phyloP scores from a whole-genome alignment of 2,329 filamentous ascomycete genomes.

The Microsporum ferrugineum region DNA sequence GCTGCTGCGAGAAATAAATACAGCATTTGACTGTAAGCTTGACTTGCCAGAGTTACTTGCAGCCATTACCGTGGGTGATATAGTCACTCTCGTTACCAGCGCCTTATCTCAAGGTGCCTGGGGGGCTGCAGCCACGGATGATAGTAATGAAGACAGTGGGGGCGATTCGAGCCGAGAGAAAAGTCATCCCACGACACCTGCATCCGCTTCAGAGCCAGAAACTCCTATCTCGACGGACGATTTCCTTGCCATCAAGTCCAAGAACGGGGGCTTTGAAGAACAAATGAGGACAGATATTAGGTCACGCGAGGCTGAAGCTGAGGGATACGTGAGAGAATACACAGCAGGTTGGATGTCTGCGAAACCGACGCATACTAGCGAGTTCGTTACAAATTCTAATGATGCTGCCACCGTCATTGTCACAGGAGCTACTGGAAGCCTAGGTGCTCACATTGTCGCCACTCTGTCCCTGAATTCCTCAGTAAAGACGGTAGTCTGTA shows the following conservation, averaged over 20 bases:
- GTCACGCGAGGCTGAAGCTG: no score
- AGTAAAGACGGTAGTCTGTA: conserved; percentile 31
- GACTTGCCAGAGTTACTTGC: conserved; percentile 3
- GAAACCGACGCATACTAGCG: neutral
- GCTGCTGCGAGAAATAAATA: neutral
- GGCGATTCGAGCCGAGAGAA: neutral
- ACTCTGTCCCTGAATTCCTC: conserved; percentile 23
- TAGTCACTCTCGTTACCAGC: neutral
- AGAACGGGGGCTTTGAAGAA: no score
- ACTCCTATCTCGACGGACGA: no score
- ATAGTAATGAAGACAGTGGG: neutral
- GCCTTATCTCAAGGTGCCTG: neutral
- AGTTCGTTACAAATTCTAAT: neutral
- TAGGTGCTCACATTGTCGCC: conserved; percentile 32
- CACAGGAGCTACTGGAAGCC: conserved; percentile 32
- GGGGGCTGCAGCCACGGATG: no score
- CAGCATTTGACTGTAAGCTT: neutral
- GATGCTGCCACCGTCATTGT: conserved; percentile 13
- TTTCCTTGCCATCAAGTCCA: no score
- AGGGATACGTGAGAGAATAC: no score
- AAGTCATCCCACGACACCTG: neutral
- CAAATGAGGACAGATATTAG: no score
- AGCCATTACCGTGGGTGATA: neutral
- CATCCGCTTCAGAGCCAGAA: no score
- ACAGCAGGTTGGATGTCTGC: no score